Percentiles rank a stretch among this genome's conserved stretches.
Evolutionary conservation across 148 eudicot genomes (phyloP).

Genomic region (Rhododendron mucronatum): DNA sequence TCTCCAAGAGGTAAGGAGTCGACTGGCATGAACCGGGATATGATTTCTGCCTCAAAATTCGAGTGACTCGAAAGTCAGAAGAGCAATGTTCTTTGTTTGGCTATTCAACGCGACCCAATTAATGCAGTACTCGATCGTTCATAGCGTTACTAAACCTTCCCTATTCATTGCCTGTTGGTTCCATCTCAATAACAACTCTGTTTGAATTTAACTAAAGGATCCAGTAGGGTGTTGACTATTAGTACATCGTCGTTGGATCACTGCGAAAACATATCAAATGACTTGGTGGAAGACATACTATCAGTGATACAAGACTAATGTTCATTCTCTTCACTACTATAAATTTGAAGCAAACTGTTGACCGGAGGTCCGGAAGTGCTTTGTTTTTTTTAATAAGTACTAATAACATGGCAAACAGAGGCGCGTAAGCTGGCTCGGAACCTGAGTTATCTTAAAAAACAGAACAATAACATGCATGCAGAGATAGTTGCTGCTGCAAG

Average conservation of each 20-base stretch:
- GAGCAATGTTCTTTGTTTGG: neutral
- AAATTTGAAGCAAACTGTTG: neutral
- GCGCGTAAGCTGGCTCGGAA: slow-evolving; percentile 41
- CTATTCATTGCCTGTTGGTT: neutral
- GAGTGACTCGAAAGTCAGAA: neutral
- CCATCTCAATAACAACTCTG: neutral
- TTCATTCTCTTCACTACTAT: neutral
- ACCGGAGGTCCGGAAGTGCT: neutral
- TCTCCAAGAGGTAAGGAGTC: slow-evolving; percentile 68
- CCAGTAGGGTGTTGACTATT: neutral
- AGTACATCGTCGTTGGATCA: neutral
- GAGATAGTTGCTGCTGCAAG: slow-evolving; percentile 84
- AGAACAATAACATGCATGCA: slow-evolving; percentile 71
- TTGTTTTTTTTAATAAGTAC: slow-evolving; percentile 14
- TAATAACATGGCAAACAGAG: slow-evolving; percentile 52
- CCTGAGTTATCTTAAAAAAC: neutral
- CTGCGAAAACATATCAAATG: slow-evolving; percentile 20
- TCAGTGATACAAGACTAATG: slow-evolving; percentile 1
- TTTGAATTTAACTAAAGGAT: neutral
- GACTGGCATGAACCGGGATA: slow-evolving; percentile 38
- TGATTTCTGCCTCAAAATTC: neutral
- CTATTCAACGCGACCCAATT: neutral
- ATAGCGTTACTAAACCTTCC: no score
- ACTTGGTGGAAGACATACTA: slow-evolving; percentile 17
- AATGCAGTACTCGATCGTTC: neutral